These are phyloP conservation scores for Fraxinus baroniana DNA, from an alignment of 305 asterid genomes.

Conservation along the genomic window DNA sequence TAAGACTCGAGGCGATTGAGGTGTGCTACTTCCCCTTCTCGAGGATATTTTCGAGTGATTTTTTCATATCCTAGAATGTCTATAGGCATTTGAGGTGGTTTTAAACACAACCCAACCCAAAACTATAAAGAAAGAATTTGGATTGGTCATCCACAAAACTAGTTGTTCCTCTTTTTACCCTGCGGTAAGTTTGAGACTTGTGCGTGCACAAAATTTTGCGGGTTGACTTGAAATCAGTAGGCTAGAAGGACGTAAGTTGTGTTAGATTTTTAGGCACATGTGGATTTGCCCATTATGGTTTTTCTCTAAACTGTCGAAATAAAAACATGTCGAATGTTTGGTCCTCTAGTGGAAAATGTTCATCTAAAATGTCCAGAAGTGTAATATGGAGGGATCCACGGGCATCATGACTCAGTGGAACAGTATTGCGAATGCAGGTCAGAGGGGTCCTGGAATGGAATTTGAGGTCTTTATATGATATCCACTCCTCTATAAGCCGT, in stretches of 20 bases:
- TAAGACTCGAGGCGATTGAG: background rate
- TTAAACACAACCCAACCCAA: background rate
- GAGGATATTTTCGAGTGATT: background rate
- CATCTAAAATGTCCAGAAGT: background rate
- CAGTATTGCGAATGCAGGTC: background rate
- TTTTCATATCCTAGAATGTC: background rate
- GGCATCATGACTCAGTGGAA: background rate
- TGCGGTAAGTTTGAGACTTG: background rate
- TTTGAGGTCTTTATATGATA: background rate
- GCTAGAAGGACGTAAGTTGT: background rate
- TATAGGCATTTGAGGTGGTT: background rate
- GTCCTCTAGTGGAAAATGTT: background rate
- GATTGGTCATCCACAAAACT: background rate
- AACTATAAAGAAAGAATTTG: background rate
- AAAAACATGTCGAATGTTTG: background rate
- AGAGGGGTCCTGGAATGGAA: background rate
- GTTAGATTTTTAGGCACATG: background rate
- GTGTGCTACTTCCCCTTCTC: background rate
- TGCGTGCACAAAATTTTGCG: background rate
- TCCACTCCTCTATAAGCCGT: background rate
- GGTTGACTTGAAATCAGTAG: background rate
- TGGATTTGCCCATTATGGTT: background rate
- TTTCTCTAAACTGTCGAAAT: background rate
- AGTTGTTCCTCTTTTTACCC: background rate
- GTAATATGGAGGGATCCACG: slow-evolving; percentile 4